phyloP scores from a whole-genome alignment of 257 asterid genomes.

The Solanum corneliomulleri region DNA sequence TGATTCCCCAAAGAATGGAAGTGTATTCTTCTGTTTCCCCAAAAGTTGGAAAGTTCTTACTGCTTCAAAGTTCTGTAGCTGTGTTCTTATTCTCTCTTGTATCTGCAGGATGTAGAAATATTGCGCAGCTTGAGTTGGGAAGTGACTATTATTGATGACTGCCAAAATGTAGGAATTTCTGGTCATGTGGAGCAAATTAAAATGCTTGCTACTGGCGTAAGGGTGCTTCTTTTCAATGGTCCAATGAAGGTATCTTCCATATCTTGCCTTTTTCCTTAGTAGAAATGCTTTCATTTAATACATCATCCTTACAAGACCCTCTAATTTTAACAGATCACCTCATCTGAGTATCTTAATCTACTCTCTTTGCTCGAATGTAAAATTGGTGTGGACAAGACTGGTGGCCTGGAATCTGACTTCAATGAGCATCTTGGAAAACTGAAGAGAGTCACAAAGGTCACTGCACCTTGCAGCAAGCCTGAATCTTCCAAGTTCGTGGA shows the following conservation, averaged over 20 bases:
- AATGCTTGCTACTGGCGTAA: constrained; percentile 27
- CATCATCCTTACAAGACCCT: not conserved
- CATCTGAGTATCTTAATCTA: constrained; percentile 29
- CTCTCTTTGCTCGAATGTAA: constrained; percentile 40
- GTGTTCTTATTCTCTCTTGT: not conserved
- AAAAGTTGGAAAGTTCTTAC: not conserved
- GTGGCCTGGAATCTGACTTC: constrained; percentile 24
- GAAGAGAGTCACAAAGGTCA: constrained; percentile 29
- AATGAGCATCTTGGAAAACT: constrained; percentile 33
- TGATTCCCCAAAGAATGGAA: not conserved
- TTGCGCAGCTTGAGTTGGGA: constrained; percentile 41
- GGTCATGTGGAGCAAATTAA: constrained; percentile 28
- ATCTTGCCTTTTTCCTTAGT: not conserved
- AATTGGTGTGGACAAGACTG: constrained; percentile 27
- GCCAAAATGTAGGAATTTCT: constrained; percentile 19
- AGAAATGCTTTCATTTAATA: not conserved
- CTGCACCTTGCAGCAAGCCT: constrained; percentile 25
- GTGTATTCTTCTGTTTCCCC: not conserved
- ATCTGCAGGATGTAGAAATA: constrained; percentile 44
- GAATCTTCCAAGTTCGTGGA: constrained; percentile 53
- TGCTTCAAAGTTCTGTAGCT: not conserved
- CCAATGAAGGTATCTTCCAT: constrained; percentile 32
- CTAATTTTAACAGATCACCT: constrained; percentile 32
- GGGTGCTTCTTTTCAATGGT: constrained; percentile 42
- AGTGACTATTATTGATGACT: constrained; percentile 47